These are phyloP conservation scores for Sisymbrium altissimum DNA, from an alignment of 345 rosid genomes.

Conservation along the genomic window DNA sequence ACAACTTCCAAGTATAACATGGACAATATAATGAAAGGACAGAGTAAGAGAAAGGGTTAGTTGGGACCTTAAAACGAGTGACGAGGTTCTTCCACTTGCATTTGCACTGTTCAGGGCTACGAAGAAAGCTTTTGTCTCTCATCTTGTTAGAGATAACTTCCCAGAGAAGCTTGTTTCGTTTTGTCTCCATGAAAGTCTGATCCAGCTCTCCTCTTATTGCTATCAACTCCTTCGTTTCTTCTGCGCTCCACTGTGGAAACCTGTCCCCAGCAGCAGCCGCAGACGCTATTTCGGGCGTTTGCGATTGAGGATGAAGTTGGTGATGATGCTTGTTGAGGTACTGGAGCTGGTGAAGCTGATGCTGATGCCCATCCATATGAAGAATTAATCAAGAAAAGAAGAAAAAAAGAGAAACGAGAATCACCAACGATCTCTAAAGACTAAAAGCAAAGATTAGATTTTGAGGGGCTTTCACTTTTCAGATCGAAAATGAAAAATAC, in stretches of 20 bases:
- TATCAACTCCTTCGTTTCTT: conserved; percentile 86
- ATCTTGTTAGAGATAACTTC: conserved; percentile 68
- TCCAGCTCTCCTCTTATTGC: conserved; percentile 79
- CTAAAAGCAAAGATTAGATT: conserved; percentile 12
- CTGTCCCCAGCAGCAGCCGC: conserved; percentile 42
- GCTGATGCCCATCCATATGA: conserved; percentile 44
- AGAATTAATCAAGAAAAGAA: conserved; percentile 11
- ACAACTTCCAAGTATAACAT: neutral
- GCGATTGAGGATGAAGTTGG: conserved; percentile 43
- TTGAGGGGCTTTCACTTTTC: conserved; percentile 23
- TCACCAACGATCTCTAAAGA: conserved; percentile 15
- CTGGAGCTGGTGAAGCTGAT: conserved; percentile 45
- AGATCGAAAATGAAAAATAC: conserved; percentile 24
- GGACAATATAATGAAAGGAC: neutral
- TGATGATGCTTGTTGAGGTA: conserved; percentile 38
- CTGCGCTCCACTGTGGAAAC: conserved; percentile 95
- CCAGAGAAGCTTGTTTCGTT: conserved; percentile 91
- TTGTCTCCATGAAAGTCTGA: conserved; percentile 88
- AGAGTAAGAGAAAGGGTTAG: neutral
- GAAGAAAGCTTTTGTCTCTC: conserved; percentile 78
- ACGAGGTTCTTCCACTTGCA: conserved; percentile 99
- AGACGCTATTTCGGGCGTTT: conserved; percentile 41
- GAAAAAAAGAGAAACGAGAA: conserved; percentile 12
- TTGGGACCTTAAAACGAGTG: conserved; percentile 83
- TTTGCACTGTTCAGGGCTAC: conserved; percentile 99